Conservation (phyloP, 1,284 basidiomycete genomes). For the Fomitiporia mediterranea region DNA sequence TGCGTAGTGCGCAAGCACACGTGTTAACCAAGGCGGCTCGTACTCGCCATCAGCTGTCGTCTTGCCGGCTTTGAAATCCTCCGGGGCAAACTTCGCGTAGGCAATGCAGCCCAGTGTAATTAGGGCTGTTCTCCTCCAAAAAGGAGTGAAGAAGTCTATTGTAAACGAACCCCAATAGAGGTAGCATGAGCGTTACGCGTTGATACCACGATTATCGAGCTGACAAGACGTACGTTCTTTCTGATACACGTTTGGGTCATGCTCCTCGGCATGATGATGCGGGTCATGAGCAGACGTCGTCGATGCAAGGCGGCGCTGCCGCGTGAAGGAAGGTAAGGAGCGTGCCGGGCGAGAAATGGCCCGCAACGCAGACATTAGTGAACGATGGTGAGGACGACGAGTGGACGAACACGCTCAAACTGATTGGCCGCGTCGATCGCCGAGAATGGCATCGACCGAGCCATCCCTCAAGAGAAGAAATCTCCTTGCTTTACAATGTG, state of each 20-base stretch:
- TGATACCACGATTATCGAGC: background rate
- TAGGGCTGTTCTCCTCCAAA: conserved; percentile 58
- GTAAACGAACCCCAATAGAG: background rate
- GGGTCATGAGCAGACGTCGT: background rate
- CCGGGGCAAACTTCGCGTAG: conserved; percentile 64
- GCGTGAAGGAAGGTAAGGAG: conserved; percentile 1
- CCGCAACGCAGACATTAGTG: conserved; percentile 19
- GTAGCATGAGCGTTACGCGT: background rate
- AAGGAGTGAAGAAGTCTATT: conserved; percentile 51
- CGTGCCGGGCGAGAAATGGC: conserved; percentile 13
- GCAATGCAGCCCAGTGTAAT: conserved; percentile 42
- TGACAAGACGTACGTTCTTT: conserved; percentile 15
- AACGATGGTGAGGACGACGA: background rate
- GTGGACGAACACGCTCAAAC: background rate
- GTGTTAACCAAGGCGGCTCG: conserved; percentile 56
- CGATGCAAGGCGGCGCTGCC: conserved; percentile 16
- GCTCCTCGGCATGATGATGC: conserved; percentile 14
- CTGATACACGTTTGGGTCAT: conserved; percentile 17
- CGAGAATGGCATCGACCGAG: background rate
- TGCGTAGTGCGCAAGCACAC: conserved; percentile 53
- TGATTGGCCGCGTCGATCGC: conserved; percentile 11
- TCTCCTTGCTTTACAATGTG: no score
- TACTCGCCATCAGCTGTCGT: conserved; percentile 28
- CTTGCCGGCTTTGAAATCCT: conserved; percentile 22
- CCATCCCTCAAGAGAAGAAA: background rate